Evolutionary conservation across 805 yeast species (phyloP), one percentile per base, ranked within the genome.

Genomic region (Jamesozyma rosinii): DNA sequence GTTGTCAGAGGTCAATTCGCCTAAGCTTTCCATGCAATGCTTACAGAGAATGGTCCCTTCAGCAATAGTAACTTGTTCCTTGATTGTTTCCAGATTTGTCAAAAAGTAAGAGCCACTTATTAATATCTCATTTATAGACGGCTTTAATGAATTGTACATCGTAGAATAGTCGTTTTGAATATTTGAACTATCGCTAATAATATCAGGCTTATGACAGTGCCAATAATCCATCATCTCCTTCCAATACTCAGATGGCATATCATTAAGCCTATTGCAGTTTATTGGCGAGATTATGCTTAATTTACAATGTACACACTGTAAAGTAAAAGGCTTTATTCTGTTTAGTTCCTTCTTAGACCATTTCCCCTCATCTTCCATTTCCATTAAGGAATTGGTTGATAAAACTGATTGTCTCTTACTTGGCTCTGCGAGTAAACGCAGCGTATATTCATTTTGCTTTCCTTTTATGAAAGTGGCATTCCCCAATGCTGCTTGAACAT

Each of bases 201-300:
- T 35, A 3, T 31, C 59, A 0, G 94, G 94, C 53, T 82, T 83
- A 57, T 90, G 97, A 58, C 98, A 90, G 59, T 90, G 97, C 98
- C 98, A 90, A 50, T 83, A 83, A 45, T 90, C 97, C 95, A 90
- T 83, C 74, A 92, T 67, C 58, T 90, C 98, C 13, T 82, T 77
- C 98, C 98, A 90, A 39, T 77, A 68, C 55, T 88, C 97, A 1
- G 95, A 83, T 0, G 98, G 98, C 79, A 90, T 75, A 32, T 84
- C 84, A 42, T 53, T 54, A 9, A 61, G 19, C 22, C 43, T 52
- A 5, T 32, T 20, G 34, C 55, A 55, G 30, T 57, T 52, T 3
- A 30, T 36, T 13, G 44, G 18, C 3, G 29, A 37, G 30, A 52
- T 44, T 30, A 50, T 35, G 37, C 11, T 2, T 29, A 5, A 13